A percentile compares a stretch with the other conserved stretches of the same genome.
Evolutionary conservation across 345 rosid species (phyloP).

Genomic region (Carallia brachiata): DNA sequence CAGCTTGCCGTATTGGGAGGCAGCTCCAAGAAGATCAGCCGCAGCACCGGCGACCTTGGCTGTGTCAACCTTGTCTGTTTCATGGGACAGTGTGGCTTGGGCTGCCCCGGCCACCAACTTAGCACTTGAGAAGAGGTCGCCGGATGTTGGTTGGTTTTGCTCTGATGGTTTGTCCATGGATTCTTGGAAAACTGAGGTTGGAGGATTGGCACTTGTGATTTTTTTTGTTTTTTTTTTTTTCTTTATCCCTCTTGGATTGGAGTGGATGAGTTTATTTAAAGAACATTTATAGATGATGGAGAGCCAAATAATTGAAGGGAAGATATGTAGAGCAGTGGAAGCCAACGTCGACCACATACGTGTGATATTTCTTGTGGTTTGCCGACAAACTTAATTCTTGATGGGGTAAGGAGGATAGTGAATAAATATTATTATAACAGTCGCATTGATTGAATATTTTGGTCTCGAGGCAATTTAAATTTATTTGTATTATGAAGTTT

Average conservation of each 20-base stretch:
- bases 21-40: constrained; percentile 59
- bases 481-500: no score
- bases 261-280: no score
- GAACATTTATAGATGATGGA: no score
- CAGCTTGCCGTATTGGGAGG: constrained; percentile 62
- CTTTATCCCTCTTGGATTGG: no score
- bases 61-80: constrained; percentile 49
- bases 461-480: no score
- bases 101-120: constrained; percentile 66
- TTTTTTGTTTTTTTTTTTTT: not conserved
- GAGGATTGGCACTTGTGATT: no score
- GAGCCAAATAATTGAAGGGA: no score
- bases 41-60: constrained; percentile 57
- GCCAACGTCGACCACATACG: not conserved
- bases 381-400: no score
- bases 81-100: constrained; percentile 37
- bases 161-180: constrained; percentile 13
- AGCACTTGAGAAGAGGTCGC: constrained; percentile 65
- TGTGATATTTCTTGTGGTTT: not conserved
- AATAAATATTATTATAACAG: no score
- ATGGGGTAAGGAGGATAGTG: no score
- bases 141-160: constrained; percentile 34
- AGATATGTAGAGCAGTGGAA: no score
- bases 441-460: no score
- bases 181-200: constrained; percentile 17